Evolutionary conservation across 1,284 basidiomycete genomes (phyloP), one percentile per base, ranked within the genome.

Genomic region (Trametes sp.): DNA sequence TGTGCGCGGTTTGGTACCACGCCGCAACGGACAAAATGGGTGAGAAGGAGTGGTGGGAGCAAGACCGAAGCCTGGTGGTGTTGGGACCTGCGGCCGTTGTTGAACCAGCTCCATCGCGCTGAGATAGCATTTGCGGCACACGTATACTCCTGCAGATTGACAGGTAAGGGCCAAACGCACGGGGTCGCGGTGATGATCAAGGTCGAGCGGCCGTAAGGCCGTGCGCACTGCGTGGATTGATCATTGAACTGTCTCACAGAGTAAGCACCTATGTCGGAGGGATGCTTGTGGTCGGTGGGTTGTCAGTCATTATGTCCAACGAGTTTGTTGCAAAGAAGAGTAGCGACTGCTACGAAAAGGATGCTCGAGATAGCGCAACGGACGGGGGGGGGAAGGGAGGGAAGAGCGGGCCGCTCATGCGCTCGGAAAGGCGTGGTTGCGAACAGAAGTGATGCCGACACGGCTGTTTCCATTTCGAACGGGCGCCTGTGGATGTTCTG

Each of bases 381-480:
- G 31, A 33, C 31, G 11, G 6, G 31, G 31, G 6, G 31, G 41
- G 48, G 57, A 24, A 19, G 57, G 26, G 49, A 26, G 57, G 23
- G 38, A 31, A 13, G 42, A 19, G 58, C 58, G 58, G 51, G 51
- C 51, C 57, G 57, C n/a, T n/a, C 36, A 29, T 7, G 29, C 19
- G 9, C 7, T 36, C 28, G 56, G 21, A 16, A 42, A 28, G 38
- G 57, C 13, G 33, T 41, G 59, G 59, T 60, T 38, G 59, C 21
- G 52, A 54, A 50, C 52, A 36, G 59, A 16, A 53, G 11, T 54
- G 59, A 60, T 60, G 59, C 59, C 59, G 58, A 38, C 42, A 21
- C 59, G 59, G 59, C 59, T 31, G 59, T 60, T 60, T 54, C 59
- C 59, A 54, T 54, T 49, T 60, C 45, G 45, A 13, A 26, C 21